Conservation (phyloP, 306 rosid genomes). For the Rosa chinensis region DNA sequence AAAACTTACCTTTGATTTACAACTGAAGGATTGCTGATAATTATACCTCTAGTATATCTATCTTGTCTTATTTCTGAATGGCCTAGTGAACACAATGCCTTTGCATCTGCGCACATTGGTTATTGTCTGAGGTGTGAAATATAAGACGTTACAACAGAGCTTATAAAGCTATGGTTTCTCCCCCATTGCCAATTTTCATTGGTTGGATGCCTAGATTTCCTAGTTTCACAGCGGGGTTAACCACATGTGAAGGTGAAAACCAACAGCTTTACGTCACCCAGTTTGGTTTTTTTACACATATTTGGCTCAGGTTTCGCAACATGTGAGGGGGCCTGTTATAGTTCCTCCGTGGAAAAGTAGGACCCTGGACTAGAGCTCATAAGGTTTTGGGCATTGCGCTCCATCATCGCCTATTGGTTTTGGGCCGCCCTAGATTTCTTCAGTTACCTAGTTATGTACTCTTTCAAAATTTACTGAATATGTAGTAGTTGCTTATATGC, state of each 20-base stretch:
- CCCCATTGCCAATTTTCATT: not conserved
- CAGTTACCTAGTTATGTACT: not conserved
- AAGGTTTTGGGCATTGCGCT: not conserved
- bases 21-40: not conserved
- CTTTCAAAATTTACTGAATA: conserved; percentile 1
- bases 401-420: not conserved
- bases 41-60: not conserved
- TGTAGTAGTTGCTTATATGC: conserved; percentile 13
- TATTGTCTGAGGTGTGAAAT: not conserved
- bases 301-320: not conserved
- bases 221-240: not conserved
- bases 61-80: not conserved
- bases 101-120: not conserved
- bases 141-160: not conserved
- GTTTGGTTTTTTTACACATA: not conserved
- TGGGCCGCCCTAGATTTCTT: not conserved
- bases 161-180: not conserved
- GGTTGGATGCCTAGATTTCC: not conserved
- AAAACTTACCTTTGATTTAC: not conserved
- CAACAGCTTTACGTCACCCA: not conserved
- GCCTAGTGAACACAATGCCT: not conserved
- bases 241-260: not conserved
- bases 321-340: not conserved
- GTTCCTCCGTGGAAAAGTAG: not conserved
- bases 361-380: not conserved